These are phyloP conservation scores for Ophiocordyceps polyrhachis-furcata DNA, from an alignment of 2,329 filamentous ascomycete species.

Conservation along the genomic window DNA sequence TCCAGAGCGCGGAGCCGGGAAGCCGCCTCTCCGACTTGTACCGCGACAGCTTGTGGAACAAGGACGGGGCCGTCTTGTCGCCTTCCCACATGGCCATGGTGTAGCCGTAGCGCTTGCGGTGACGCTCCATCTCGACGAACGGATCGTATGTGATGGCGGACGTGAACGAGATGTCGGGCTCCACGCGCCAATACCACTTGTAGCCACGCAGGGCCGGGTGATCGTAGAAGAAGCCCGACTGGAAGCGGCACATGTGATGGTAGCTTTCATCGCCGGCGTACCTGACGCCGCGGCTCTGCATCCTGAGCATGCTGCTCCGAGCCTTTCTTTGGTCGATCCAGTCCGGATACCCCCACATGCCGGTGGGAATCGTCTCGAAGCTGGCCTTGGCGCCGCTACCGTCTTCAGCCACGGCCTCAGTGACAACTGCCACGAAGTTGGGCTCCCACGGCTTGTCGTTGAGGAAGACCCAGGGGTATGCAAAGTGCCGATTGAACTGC, in stretches of 20 bases:
- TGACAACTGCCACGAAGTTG: background rate
- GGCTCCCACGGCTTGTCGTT: background rate
- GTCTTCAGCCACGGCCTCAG: background rate
- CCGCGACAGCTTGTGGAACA: background rate
- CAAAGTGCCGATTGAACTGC: background rate
- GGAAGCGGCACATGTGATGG: slow-evolving; percentile 1
- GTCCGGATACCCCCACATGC: slow-evolving; percentile 1
- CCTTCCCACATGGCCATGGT: background rate
- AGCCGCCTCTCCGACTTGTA: background rate
- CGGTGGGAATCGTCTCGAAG: background rate
- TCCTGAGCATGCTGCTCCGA: background rate
- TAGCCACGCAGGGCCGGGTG: background rate
- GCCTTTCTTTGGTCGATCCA: background rate
- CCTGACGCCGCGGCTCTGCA: background rate
- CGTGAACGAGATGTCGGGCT: background rate
- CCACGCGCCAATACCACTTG: slow-evolving; percentile 1
- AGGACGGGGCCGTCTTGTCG: background rate
- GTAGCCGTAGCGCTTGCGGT: slow-evolving; percentile 1
- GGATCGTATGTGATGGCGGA: slow-evolving; percentile 1
- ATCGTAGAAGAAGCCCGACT: slow-evolving; percentile 1
- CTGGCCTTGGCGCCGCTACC: background rate
- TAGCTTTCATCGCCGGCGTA: background rate
- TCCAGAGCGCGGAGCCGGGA: background rate
- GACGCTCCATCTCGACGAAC: slow-evolving; percentile 1
- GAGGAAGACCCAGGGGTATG: background rate